A percentile compares a stretch with the other conserved stretches of the same genome.
These are phyloP conservation scores for Cyamopsis tetragonoloba DNA, from an alignment of 306 rosid species.

Conservation along the genomic window DNA sequence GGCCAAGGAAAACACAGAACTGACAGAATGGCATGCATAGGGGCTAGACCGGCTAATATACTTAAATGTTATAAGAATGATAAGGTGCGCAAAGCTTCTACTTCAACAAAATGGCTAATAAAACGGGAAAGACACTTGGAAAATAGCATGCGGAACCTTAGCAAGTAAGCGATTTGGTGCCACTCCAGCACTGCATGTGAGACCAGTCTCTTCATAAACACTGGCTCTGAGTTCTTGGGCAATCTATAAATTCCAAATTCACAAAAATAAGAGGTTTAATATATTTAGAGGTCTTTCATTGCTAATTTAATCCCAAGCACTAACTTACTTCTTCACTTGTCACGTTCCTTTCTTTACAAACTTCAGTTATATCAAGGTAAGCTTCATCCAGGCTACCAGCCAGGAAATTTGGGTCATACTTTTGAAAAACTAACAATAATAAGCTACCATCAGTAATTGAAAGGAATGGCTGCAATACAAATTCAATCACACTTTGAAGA, in stretches of 20 bases:
- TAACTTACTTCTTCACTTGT: conserved; percentile 64
- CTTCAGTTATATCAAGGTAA: conserved; percentile 84
- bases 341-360: conserved; percentile 63
- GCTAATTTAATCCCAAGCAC: neutral
- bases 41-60: neutral
- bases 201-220: conserved; percentile 80
- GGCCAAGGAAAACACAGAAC: neutral
- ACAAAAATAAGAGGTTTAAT: conserved; percentile 11
- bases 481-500: conserved; percentile 18
- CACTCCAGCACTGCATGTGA: conserved; percentile 94
- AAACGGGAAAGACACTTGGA: conserved; percentile 11
- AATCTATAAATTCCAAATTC: conserved; percentile 44
- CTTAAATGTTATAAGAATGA: neutral
- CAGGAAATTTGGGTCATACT: conserved; percentile 78
- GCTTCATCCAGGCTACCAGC: conserved; percentile 95
- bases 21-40: neutral
- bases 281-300: neutral
- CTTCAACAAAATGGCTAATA: neutral
- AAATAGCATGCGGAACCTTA: conserved; percentile 50
- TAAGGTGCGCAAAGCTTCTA: conserved; percentile 8
- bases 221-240: conserved; percentile 72
- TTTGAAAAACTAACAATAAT: conserved; percentile 57
- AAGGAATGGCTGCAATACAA: conserved; percentile 5
- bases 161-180: conserved; percentile 92
- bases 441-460: conserved; percentile 12